Evolutionary conservation across 1,284 basidiomycete species (phyloP).

Genomic region (Dichomitus squalens): DNA sequence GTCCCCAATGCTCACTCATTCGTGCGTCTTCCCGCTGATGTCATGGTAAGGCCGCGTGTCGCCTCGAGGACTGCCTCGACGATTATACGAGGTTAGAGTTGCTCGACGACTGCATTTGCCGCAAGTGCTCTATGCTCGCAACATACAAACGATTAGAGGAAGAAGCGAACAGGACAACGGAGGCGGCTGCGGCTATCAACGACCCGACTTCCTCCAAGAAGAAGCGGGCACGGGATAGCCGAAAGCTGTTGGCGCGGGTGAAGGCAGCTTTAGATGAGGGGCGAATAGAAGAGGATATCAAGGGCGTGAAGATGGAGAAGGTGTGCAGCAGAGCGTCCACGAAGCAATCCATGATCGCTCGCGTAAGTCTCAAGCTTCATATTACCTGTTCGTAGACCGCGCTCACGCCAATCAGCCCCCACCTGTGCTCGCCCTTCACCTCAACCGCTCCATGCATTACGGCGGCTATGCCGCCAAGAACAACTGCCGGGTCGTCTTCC

Average conservation of each 20-base stretch:
- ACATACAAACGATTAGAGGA: conserved; percentile 62
- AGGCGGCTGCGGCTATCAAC: conserved; percentile 41
- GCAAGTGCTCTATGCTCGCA: conserved; percentile 77
- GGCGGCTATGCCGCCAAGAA: conserved; percentile 83
- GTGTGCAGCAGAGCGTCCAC: conserved; percentile 76
- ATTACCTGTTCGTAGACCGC: conserved; percentile 13
- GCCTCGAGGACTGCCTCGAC: conserved; percentile 71
- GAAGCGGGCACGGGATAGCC: conserved; percentile 70
- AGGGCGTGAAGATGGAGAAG: conserved; percentile 74
- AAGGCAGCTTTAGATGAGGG: conserved; percentile 69
- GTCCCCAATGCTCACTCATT: conserved; percentile 22
- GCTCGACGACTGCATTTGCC: conserved; percentile 82
- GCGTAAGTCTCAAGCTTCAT: conserved; percentile 50
- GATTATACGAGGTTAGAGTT: conserved; percentile 85
- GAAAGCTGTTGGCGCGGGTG: conserved; percentile 62
- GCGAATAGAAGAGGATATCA: conserved; percentile 78
- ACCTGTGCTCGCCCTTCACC: conserved; percentile 79
- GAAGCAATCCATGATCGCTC: conserved; percentile 86
- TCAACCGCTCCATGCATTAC: conserved; percentile 84
- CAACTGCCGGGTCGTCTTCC: conserved; percentile 76
- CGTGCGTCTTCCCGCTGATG: conserved; percentile 11
- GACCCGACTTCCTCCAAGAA: conserved; percentile 65
- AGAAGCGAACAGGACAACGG: conserved; percentile 59
- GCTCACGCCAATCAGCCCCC: conserved; percentile 60
- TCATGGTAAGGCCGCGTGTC: conserved; percentile 50